Conservation (phyloP, 1,284 basidiomycete genomes). For the Ustilago shanxiensis region DNA sequence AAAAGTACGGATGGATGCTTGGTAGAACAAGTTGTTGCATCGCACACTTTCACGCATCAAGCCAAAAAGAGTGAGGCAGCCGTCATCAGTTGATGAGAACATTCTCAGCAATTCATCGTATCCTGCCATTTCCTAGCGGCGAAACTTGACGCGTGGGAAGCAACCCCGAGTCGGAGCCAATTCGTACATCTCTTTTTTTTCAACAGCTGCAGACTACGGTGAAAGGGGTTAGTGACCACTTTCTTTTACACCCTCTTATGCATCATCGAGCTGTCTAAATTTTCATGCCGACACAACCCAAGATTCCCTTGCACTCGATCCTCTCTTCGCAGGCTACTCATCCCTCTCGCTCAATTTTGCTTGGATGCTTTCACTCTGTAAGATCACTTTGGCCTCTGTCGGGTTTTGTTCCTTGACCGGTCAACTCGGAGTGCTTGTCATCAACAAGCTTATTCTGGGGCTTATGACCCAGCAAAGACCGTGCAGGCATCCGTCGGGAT, state of each 20-base stretch:
- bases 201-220: neutral
- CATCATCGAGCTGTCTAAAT: neutral
- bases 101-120: neutral
- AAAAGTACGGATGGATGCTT: no score
- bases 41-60: no score
- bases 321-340: no score
- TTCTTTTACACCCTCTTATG: neutral
- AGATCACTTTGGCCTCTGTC: neutral
- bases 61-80: no score
- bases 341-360: no score
- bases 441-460: neutral
- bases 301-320: neutral
- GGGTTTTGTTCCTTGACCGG: neutral
- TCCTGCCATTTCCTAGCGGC: neutral
- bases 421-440: conserved; percentile 2
- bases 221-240: neutral
- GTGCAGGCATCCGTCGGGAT: conserved; percentile 1
- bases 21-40: no score
- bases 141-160: conserved; percentile 5
- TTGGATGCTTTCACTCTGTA: neutral
- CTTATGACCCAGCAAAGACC: neutral
- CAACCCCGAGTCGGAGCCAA: conserved; percentile 15
- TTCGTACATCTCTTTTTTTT: neutral
- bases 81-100: no score
- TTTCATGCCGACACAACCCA: neutral